Conservation (phyloP, 768 basidiomycete species). For the Sutorius australiensis region DNA sequence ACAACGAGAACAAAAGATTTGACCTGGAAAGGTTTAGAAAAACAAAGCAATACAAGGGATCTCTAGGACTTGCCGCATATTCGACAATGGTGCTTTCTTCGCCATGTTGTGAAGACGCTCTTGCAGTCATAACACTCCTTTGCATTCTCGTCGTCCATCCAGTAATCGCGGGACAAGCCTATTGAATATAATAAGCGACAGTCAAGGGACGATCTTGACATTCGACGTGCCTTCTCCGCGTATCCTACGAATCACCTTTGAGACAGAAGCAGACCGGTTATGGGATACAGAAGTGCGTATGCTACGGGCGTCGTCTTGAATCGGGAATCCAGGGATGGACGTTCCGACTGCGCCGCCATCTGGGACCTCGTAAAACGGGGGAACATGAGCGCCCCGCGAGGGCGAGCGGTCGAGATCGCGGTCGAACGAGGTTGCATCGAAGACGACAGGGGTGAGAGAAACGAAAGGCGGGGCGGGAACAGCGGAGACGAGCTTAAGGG, state of each 20-base stretch:
- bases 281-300: slow-evolving; percentile 70
- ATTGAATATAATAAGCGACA: slow-evolving; percentile 5
- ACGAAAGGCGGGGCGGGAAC: slow-evolving; percentile 77
- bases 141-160: slow-evolving; percentile 97
- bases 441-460: slow-evolving; percentile 80
- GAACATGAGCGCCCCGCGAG: slow-evolving; percentile 46
- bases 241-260: slow-evolving; percentile 85
- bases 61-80: slow-evolving; percentile 70
- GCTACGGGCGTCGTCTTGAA: slow-evolving; percentile 87
- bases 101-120: slow-evolving; percentile 89
- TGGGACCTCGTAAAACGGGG: slow-evolving; percentile 51
- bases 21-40: slow-evolving; percentile 48
- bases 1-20: slow-evolving; percentile 97
- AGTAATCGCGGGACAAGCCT: slow-evolving; percentile 93
- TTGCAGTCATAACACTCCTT: slow-evolving; percentile 97
- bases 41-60: background rate
- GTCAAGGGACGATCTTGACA: slow-evolving; percentile 2
- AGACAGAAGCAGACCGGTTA: slow-evolving; percentile 78
- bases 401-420: slow-evolving; percentile 60
- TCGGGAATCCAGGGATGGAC: slow-evolving; percentile 88
- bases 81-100: slow-evolving; percentile 95
- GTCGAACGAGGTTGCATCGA: slow-evolving; percentile 69
- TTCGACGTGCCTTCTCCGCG: slow-evolving; percentile 73
- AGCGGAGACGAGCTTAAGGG: slow-evolving; percentile 48
- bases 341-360: slow-evolving; percentile 62